phyloP scores from a whole-genome alignment of 768 basidiomycete genomes.

The Neoboletus subvelutipes region DNA sequence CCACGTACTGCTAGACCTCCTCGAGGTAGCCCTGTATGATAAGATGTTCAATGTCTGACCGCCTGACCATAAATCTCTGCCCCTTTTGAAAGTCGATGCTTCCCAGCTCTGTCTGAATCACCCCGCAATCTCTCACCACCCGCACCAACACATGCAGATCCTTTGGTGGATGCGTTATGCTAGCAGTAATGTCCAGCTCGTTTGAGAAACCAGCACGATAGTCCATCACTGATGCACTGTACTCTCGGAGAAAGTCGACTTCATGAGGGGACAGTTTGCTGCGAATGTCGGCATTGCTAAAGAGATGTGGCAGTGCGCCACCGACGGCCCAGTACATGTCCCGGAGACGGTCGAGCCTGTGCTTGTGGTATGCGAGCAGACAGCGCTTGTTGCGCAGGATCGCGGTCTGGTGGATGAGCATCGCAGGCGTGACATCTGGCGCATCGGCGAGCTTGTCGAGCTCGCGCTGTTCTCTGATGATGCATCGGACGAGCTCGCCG shows the following conservation, averaged over 20 bases:
- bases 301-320: slow-evolving; percentile 82
- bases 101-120: slow-evolving; percentile 89
- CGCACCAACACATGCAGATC: slow-evolving; percentile 87
- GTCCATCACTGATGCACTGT: slow-evolving; percentile 77
- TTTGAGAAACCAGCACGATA: slow-evolving; percentile 84
- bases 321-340: slow-evolving; percentile 90
- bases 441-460: slow-evolving; percentile 61
- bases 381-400: slow-evolving; percentile 95
- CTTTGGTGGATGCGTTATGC: slow-evolving; percentile 80
- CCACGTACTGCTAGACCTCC: slow-evolving; percentile 52
- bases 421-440: slow-evolving; percentile 51
- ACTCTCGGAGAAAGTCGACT: slow-evolving; percentile 81
- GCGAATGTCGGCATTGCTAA: slow-evolving; percentile 65
- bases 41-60: slow-evolving; percentile 90
- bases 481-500: slow-evolving; percentile 77
- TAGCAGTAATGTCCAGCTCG: slow-evolving; percentile 84
- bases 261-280: slow-evolving; percentile 76
- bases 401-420: slow-evolving; percentile 86
- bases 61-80: slow-evolving; percentile 83
- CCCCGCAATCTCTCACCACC: slow-evolving; percentile 87
- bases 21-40: slow-evolving; percentile 93
- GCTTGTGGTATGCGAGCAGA: slow-evolving; percentile 88
- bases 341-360: slow-evolving; percentile 78
- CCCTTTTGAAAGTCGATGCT: slow-evolving; percentile 89
- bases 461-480: slow-evolving; percentile 89